Base-by-base conservation (phyloP, 352 stramenopile species). In the Phytophthora pseudosyringae region DNA sequence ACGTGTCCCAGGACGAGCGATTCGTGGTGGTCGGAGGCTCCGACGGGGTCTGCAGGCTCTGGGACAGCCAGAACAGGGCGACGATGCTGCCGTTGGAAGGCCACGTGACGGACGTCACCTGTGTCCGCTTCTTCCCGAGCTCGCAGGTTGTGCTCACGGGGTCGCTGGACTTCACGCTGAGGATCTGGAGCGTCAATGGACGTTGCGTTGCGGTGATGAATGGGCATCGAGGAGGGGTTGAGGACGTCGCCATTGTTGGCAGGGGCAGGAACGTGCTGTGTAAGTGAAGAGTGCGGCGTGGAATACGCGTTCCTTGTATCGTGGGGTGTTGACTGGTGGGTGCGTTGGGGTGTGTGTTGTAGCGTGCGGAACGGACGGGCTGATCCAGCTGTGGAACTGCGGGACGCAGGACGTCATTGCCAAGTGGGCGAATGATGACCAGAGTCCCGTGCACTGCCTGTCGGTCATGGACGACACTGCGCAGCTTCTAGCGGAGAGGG, bases 131-230 rank as follows among this genome's bases (percentile, higher is more conserved):
- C 63, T 93, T 91, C 33, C 85, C 85, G 0, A 94, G 85, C 64
- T 74, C 80, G 13, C 76, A 87, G 41, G 85, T 94, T 18, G 45
- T 89, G 39, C 76, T 94, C 2, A 90, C 85, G 0, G 81, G 75
- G 0, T 89, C 82, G n/a, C 39, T 91, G 31, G 85, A 94, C 67
- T 87, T 91, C 31, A 89, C 77, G 40, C 62, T 94, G 38, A 77
- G 81, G 16, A 88, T 94, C 32, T 94, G 83, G 83, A 88, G 76
- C 35, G 51, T 79, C 0, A 58, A 75, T 16, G 83, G 78, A 7
- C 71, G 56, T 4, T 92, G 83, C 39, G 85, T 76, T 3, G 82
- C 80, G 1, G 75, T 89, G 29, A 51, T 94, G 18, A 81, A 79
- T 36, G 81, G 85, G 45, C 85, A 91, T 60, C 50, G 44, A 5